Base-by-base conservation (phyloP, 805 yeast genomes). In the Nakazawaea molendinolei region DNA sequence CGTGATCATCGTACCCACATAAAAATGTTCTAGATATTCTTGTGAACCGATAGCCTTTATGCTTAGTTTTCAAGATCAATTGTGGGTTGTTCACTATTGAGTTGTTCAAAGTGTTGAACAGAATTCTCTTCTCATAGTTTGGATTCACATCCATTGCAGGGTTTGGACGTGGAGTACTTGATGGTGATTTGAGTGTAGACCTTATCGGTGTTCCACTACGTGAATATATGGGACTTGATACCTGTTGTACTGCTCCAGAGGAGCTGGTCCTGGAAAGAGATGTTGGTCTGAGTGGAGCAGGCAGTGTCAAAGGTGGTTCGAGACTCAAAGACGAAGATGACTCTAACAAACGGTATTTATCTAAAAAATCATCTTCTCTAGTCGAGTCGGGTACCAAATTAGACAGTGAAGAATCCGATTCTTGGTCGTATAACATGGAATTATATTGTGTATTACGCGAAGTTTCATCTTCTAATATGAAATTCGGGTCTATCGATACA, bases 31-130 rank as follows among this genome's bases (percentile, higher is more conserved):
- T 53, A 3, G 67, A 58, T 21, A 57, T 52, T 10, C 67, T 44
- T 17, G 51, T 47, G 36, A 50, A 67, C 10, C 44, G 44, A 41
- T 57, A 65, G 20, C 52, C 62, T 17, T 42, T 40, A 44, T 65
- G 71, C 41, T 60, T 62, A 7, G 59, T 49, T 20, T 61, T 56
- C 23, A 67, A 48, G 2, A 69, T 65, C 33, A 64, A 52, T 21
- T 62, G 47, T 50, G 61, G 42, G 38, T 54, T 47, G 32, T 60
- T 24, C 19, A 54, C 45, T 30, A 56, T 54, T 15, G 52, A 56
- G 36, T 63, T 63, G 15, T 55, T 51, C 31, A 65, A 54, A 5
- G 72, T 67, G 43, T 68, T 71, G 41, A 68, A 65, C 15, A 63
- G 53, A 3, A 68, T 60, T 22, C 63, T 54, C 23, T 53, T 56